Evolutionary conservation across 2,329 filamentous ascomycete genomes (phyloP).

Genomic region (Epichloe typhina): DNA sequence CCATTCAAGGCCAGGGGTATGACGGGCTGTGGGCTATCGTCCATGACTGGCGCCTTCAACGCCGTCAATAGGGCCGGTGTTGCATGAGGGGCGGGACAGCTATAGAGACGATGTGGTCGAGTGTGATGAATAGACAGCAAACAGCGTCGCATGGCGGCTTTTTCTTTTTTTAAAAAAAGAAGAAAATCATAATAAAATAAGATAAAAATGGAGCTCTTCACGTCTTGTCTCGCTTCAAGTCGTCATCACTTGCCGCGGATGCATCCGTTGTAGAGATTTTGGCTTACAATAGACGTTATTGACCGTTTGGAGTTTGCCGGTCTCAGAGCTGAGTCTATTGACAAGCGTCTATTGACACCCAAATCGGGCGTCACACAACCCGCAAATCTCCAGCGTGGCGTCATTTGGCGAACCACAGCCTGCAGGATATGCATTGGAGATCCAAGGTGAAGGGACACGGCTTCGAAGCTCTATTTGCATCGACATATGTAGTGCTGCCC

Average conservation of each 20-base stretch:
- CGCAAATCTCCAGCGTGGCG: slow-evolving; percentile 5
- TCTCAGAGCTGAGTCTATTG: slow-evolving; percentile 14
- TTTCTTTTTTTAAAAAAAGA: no score
- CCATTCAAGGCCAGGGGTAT: neutral
- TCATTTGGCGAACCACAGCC: slow-evolving; percentile 15
- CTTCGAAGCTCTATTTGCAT: neutral
- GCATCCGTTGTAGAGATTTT: slow-evolving; percentile 1
- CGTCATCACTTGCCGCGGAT: neutral
- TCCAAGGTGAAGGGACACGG: neutral
- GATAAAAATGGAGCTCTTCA: neutral
- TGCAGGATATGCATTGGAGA: neutral
- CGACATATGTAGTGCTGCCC: neutral
- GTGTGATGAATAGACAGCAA: slow-evolving; percentile 1
- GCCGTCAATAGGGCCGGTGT: neutral
- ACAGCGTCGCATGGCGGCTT: neutral
- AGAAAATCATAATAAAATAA: no score
- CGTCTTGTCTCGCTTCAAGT: neutral
- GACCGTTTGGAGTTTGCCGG: slow-evolving; percentile 4
- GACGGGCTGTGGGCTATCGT: neutral
- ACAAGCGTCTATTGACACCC: slow-evolving; percentile 22
- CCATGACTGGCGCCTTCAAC: neutral
- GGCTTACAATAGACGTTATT: slow-evolving; percentile 4
- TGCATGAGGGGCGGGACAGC: neutral
- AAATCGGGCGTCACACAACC: slow-evolving; percentile 14
- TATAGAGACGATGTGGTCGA: neutral